A percentile compares a stretch with the other conserved stretches of the same genome.
Conservation (phyloP, 2,329 filamentous ascomycete species). For the Sodiomyces alkalinus region DNA sequence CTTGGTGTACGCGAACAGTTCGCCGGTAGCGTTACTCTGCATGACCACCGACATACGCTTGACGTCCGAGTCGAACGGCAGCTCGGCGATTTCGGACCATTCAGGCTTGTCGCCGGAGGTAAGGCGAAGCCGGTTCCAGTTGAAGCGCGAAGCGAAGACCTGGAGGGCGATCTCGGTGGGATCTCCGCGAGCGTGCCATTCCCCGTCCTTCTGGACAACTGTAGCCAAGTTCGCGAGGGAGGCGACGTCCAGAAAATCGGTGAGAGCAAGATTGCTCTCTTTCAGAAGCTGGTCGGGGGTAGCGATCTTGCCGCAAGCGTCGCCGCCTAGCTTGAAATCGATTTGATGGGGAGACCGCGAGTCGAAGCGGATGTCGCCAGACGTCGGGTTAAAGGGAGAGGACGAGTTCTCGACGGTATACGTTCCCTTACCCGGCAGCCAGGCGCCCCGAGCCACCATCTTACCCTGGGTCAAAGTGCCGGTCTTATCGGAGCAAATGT, state of each 20-base stretch:
- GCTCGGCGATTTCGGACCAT: conserved; percentile 46
- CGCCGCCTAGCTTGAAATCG: conserved; percentile 8
- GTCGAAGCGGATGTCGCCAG: conserved; percentile 28
- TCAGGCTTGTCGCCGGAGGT: conserved; percentile 30
- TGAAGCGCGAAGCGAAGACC: conserved; percentile 53
- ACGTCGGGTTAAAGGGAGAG: conserved; percentile 40
- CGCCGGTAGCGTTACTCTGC: conserved; percentile 19
- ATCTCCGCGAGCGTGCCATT: conserved; percentile 47
- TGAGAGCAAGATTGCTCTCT: conserved; percentile 26
- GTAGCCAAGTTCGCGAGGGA: conserved; percentile 40
- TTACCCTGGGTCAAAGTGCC: conserved; percentile 48
- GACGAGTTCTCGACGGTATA: conserved; percentile 39
- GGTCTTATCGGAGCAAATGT: conserved; percentile 38
- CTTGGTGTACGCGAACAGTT: conserved; percentile 33
- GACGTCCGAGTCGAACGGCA: conserved; percentile 56
- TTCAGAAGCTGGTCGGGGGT: conserved; percentile 19
- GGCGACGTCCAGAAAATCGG: conserved; percentile 41
- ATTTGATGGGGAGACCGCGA: conserved; percentile 7
- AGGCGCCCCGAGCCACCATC: conserved; percentile 46
- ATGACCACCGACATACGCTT: conserved; percentile 64
- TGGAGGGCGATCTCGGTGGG: conserved; percentile 61
- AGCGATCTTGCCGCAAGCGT: conserved; percentile 10
- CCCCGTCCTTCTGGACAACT: conserved; percentile 25
- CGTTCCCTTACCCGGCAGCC: conserved; percentile 41
- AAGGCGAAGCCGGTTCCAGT: conserved; percentile 39